Base-by-base conservation (phyloP, 306 rosid genomes). In the Rosa rugosa region DNA sequence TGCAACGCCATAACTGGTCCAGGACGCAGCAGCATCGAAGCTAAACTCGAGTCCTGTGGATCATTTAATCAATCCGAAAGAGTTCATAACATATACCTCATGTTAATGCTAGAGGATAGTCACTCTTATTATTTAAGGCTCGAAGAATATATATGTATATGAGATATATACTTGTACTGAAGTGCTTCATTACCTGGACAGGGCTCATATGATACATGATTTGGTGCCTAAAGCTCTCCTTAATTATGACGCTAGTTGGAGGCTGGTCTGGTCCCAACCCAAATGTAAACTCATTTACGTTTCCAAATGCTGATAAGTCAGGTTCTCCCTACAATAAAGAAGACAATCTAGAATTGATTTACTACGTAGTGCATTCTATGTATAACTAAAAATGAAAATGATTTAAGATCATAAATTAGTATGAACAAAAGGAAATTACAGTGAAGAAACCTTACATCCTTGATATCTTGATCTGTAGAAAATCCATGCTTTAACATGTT, bases 1-100 rank as follows among this genome's bases (percentile, higher is more conserved):
- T 23, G 56, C 0, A 83, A 20, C 4, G 86, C 79, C 75, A 31
- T 62, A 16, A 72, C 2, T 5, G 84, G 88, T 56, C 47, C 86
- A 18, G 86, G 75, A 59, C 88, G 60, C 69, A 79, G n/a, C 36
- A 82, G 62, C 82, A 79, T 79, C 13, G 82, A 71, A 8, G 84
- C 88, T 71, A 76, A 51, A 18, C 56, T 79, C 8, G 74, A 72
- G 70, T 85, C 86, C 86, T 79, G 8, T 17, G 6, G 46, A 51
- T 8, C 13, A 36, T 71, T 27, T 11, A 4, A 31, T 9, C 25
- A 68, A 41, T 68, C 46, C 46, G 8, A 41, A 68, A 68, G 6
- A n/a, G 16, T 36, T 36, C 42, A 18, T 56, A 20, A 20, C 23
- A 18, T 17, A 18, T 53, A 53, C 18, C 18, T 49, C 3, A 11